Conservation (phyloP, 768 basidiomycete species). For the Suillus hirtellus region DNA sequence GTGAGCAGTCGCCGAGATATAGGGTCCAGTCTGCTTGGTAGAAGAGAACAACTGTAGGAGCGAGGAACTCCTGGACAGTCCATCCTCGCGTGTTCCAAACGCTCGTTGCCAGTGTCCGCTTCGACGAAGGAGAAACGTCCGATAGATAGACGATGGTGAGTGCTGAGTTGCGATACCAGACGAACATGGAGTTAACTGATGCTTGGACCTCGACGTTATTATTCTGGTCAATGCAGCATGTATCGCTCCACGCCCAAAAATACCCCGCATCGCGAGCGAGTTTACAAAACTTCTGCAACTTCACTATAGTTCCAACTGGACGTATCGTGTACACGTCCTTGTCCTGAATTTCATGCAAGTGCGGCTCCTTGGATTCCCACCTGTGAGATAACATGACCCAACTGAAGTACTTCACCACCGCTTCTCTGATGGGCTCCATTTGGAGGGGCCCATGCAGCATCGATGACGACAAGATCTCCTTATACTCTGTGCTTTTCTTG, state of each 20-base stretch:
- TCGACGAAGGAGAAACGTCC: not conserved
- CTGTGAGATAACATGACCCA: not conserved
- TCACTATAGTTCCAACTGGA: not conserved
- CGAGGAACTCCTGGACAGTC: constrained; percentile 1
- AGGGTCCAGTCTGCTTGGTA: not conserved
- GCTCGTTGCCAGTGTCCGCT: not conserved
- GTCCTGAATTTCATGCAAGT: not conserved
- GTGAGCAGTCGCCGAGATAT: not conserved
- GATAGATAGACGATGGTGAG: not conserved
- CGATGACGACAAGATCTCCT: not conserved
- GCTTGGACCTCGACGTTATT: not conserved
- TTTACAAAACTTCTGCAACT: not conserved
- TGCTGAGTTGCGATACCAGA: not conserved
- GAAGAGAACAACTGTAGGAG: not conserved
- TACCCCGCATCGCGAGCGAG: not conserved
- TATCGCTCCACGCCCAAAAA: not conserved
- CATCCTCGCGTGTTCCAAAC: not conserved
- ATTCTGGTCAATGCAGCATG: not conserved
- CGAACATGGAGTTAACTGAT: not conserved
- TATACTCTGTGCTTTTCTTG: not conserved
- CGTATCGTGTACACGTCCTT: not conserved
- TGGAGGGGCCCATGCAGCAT: not conserved
- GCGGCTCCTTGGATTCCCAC: not conserved
- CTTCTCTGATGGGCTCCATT: not conserved
- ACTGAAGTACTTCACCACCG: not conserved